Evolutionary conservation across 495 filamentous ascomycete species (phyloP), one percentile per base, ranked within the genome.

Genomic region (Aspergillus heteromorphus): DNA sequence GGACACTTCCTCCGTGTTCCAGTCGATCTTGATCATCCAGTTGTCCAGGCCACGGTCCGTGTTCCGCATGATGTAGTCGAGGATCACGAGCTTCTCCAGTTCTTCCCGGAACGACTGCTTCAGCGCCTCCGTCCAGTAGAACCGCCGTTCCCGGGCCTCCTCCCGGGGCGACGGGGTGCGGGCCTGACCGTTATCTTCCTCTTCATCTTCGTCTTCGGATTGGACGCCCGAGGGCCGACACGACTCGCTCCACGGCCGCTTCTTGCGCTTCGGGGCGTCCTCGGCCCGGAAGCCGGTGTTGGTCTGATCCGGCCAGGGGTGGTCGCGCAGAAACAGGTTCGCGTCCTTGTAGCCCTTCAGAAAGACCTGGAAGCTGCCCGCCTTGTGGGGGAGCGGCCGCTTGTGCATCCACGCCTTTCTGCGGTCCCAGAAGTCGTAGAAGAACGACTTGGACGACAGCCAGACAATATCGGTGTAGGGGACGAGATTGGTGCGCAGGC

Each of bases 21-120:
- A 89, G 65, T 97, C 91, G 20, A 99, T 88, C 63, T 87, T 92
- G 60, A 99, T 90, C 93, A 99, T 99, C 93, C 93, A 99, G 56
- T 99, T 99, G 68, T 99, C 93, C 55, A 97, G 74, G 10, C 93
- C 93, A 70, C 93, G 81, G 67, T 99, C 93, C 3, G 93, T 99
- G 65, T 99, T 99, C 19, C 93, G 84, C 93, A 99, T 99, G 48
- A 99, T 95, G 61, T 99, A 99, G 70, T 99, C 93, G 62, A 99
- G 66, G 61, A 99, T 95, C 11, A 99, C 93, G 10, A 99, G 77
- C 71, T 97, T 99, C 71, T 99, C 93, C 31, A 99, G 76, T 70
- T 97, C 87, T 63, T 97, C 95, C 8, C 93, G 77, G 70, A 99
- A 97, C 0, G 87, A 84, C 69, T 96, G 90, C 64, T 97, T 93